These are phyloP conservation scores for Aureobasidium zeae DNA, from an alignment of 2,329 filamentous ascomycete species.

Conservation along the genomic window DNA sequence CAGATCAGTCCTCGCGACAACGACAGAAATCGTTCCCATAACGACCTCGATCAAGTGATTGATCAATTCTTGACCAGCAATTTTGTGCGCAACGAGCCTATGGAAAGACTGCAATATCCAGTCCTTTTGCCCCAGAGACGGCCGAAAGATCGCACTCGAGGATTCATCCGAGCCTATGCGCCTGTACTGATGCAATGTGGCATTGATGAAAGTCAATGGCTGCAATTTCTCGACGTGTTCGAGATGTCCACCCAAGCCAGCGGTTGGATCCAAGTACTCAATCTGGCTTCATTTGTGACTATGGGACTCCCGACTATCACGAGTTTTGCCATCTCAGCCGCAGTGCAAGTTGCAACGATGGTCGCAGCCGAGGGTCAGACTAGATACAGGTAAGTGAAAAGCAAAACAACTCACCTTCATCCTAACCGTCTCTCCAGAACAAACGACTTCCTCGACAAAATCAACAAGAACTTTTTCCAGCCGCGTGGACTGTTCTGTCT, in stretches of 20 bases:
- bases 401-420: too few relatives aligned
- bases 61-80: not conserved
- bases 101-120: slow-evolving; percentile 30
- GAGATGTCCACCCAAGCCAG: slow-evolving; percentile 25
- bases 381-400: not conserved
- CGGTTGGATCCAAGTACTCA: not conserved
- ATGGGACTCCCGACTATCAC: not conserved
- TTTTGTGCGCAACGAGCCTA: not conserved
- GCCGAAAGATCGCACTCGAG: slow-evolving; percentile 39
- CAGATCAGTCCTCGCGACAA: not conserved
- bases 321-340: not conserved
- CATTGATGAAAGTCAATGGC: slow-evolving; percentile 41
- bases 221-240: slow-evolving; percentile 42
- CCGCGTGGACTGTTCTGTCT: slow-evolving; percentile 10
- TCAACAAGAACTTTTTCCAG: slow-evolving; percentile 17
- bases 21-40: not conserved
- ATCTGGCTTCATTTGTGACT: not conserved
- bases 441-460: not conserved
- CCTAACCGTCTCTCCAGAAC: not conserved
- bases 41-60: not conserved
- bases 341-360: not conserved
- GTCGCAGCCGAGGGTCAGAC: not conserved
- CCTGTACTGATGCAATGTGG: slow-evolving; percentile 39
- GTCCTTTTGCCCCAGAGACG: slow-evolving; percentile 46
- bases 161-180: slow-evolving; percentile 46